Conservation (phyloP, 805 yeast genomes). For the Huiozyma naganishii region DNA sequence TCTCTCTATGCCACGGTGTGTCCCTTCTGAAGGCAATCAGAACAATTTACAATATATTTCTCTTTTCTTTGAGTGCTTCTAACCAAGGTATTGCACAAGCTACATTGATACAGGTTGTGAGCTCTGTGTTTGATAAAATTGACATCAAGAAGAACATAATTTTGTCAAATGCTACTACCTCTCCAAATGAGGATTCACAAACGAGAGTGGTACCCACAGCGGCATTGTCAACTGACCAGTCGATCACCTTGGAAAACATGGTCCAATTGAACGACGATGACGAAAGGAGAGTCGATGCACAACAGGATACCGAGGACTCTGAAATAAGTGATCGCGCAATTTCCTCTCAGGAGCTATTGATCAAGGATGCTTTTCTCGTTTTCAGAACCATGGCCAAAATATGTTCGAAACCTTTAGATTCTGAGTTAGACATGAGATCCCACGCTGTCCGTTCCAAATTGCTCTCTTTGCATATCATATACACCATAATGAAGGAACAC, state of each 20-base stretch:
- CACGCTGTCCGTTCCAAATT: constrained; percentile 89
- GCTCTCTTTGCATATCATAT: constrained; percentile 77
- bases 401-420: constrained; percentile 74
- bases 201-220: background rate
- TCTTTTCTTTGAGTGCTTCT: constrained; percentile 66
- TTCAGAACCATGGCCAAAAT: constrained; percentile 93
- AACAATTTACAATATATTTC: constrained; percentile 86
- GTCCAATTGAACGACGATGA: constrained; percentile 48
- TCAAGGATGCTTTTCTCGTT: constrained; percentile 85
- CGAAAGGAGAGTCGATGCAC: constrained; percentile 39
- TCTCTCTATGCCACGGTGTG: constrained; percentile 74
- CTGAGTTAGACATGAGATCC: constrained; percentile 74
- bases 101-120: constrained; percentile 80
- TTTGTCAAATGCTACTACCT: constrained; percentile 3
- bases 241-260: constrained; percentile 50
- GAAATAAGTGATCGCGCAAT: constrained; percentile 1
- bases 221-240: constrained; percentile 7
- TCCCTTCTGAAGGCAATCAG: constrained; percentile 81
- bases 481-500: constrained; percentile 75
- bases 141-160: constrained; percentile 16
- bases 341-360: constrained; percentile 48
- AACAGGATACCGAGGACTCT: constrained; percentile 8
- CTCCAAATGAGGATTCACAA: constrained; percentile 25
- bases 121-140: constrained; percentile 67
- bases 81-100: constrained; percentile 96